These are phyloP conservation scores for Polyporus arcularius DNA, from an alignment of 768 basidiomycete species.

Conservation along the genomic window DNA sequence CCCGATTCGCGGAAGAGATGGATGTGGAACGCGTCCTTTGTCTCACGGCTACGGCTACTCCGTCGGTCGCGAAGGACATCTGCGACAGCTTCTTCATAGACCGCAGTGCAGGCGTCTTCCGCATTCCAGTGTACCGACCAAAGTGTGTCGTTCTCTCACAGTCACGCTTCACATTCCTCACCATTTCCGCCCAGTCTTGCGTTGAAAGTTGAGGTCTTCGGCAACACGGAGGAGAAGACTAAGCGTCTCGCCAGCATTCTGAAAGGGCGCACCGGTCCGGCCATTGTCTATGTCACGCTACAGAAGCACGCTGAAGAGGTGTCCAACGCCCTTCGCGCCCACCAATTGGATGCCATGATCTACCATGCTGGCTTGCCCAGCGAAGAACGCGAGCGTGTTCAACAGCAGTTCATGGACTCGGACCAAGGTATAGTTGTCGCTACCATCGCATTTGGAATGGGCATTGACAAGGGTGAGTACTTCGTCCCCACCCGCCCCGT, in stretches of 20 bases:
- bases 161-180: neutral
- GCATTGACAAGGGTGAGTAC: constrained; percentile 40
- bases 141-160: constrained; percentile 33
- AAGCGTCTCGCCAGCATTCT: constrained; percentile 38
- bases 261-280: constrained; percentile 38
- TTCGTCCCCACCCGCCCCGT: neutral
- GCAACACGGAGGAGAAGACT: constrained; percentile 37
- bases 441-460: constrained; percentile 51
- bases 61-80: constrained; percentile 43
- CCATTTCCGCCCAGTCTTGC: constrained; percentile 30
- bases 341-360: constrained; percentile 33
- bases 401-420: constrained; percentile 41
- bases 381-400: constrained; percentile 38
- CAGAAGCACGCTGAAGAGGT: constrained; percentile 45
- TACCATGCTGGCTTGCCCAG: constrained; percentile 47
- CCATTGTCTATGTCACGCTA: constrained; percentile 48
- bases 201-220: constrained; percentile 36
- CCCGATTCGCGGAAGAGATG: constrained; percentile 47
- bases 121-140: constrained; percentile 44
- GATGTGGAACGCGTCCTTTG: constrained; percentile 47
- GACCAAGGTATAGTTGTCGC: constrained; percentile 41
- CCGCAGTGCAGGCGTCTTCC: constrained; percentile 40
- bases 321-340: constrained; percentile 27
- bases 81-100: constrained; percentile 47
- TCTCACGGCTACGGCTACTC: constrained; percentile 49